These are phyloP conservation scores for Chlamydomonas reinhardtii DNA, from an alignment of 163 green algal genomes.

Conservation along the genomic window DNA sequence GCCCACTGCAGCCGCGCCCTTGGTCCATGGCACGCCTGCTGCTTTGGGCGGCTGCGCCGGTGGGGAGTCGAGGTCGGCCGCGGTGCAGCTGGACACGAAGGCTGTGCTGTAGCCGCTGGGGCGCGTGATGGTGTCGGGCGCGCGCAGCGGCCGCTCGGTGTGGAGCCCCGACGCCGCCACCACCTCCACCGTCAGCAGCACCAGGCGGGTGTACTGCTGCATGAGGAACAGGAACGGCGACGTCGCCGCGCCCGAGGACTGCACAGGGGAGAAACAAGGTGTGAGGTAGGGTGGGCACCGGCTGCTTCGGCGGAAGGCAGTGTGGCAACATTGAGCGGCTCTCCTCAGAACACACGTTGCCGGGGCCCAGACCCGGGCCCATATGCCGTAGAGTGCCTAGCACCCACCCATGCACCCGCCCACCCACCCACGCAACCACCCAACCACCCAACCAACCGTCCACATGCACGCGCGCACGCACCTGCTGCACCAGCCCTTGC, in stretches of 20 bases:
- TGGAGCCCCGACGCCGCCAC: slow-evolving; percentile 51
- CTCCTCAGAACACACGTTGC: no score
- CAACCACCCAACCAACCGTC: no score
- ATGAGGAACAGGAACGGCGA: slow-evolving; percentile 55
- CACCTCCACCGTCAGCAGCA: slow-evolving; percentile 79
- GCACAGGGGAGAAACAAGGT: neutral
- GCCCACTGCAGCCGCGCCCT: neutral
- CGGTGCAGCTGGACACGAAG: neutral
- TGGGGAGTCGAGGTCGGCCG: neutral
- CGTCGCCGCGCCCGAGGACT: neutral
- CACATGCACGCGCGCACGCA: neutral
- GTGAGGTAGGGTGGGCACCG: no score
- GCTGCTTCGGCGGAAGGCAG: no score
- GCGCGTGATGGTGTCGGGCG: slow-evolving; percentile 13
- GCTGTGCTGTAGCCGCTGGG: slow-evolving; percentile 34
- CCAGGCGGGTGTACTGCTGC: slow-evolving; percentile 74
- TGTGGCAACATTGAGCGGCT: no score
- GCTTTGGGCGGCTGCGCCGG: neutral
- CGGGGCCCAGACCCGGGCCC: no score
- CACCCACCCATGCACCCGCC: no score
- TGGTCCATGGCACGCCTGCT: neutral
- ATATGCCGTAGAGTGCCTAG: no score
- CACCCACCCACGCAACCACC: no score
- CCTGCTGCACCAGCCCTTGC: slow-evolving; percentile 55
- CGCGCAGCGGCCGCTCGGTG: slow-evolving; percentile 49